A percentile compares a stretch with the other conserved stretches of the same genome.
Evolutionary conservation across 495 filamentous ascomycete genomes (phyloP).

Genomic region (Neurospora sp.): DNA sequence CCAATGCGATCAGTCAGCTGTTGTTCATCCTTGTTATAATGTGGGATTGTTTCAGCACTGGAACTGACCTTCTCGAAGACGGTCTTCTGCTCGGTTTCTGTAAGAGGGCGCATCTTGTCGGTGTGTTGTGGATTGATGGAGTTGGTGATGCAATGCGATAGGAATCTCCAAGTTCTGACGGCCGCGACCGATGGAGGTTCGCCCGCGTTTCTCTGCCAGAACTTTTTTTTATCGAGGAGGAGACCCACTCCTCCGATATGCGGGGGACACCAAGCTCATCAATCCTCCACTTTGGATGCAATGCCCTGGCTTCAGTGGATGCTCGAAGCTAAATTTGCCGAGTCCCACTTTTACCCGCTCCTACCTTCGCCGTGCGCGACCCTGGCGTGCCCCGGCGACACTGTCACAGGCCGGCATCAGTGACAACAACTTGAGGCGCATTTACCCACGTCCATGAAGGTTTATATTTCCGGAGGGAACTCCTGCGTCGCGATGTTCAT

Average conservation of each 20-base stretch:
- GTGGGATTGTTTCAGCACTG: neutral
- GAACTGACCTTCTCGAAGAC: conserved; percentile 58
- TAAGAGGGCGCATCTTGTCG: conserved; percentile 58
- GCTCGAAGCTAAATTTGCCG: neutral
- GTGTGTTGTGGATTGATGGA: neutral
- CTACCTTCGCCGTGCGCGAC: neutral
- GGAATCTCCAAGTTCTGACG: neutral
- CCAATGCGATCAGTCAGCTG: neutral
- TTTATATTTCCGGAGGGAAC: neutral
- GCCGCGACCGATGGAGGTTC: neutral
- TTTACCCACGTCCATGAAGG: neutral
- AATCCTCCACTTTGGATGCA: neutral
- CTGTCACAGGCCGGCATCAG: neutral
- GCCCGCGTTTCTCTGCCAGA: neutral
- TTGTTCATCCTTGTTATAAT: neutral
- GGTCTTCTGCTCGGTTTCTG: conserved; percentile 59
- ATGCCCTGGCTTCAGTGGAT: neutral
- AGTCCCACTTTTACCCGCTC: conserved; percentile 20
- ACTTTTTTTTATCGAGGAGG: neutral
- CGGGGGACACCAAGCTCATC: neutral
- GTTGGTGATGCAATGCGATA: neutral
- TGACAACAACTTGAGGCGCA: neutral
- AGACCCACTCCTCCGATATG: neutral
- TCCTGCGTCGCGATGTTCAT: too few relatives aligned
- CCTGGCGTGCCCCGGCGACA: neutral